Conservation (phyloP, 305 asterid genomes). For the Fraxinus paxiana region DNA sequence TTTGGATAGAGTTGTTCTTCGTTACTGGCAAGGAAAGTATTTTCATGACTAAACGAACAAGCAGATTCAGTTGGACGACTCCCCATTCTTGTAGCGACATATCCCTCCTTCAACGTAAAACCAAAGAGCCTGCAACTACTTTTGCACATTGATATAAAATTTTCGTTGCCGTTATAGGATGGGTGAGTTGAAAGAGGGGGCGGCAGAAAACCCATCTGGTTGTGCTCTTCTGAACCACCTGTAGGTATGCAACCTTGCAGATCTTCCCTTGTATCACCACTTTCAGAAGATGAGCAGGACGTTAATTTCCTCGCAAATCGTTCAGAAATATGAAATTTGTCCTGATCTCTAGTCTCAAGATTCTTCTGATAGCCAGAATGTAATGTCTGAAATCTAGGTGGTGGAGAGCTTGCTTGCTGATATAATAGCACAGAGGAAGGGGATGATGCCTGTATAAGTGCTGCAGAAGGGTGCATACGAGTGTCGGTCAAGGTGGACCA, state of each 20-base stretch:
- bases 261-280: constrained; percentile 21
- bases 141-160: neutral
- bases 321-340: constrained; percentile 33
- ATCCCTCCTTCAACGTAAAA: neutral
- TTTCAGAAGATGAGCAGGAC: constrained; percentile 28
- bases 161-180: neutral
- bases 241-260: constrained; percentile 26
- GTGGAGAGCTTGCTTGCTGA: constrained; percentile 44
- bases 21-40: neutral
- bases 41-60: neutral
- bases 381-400: constrained; percentile 32
- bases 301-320: constrained; percentile 25
- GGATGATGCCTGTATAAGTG: constrained; percentile 38
- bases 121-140: neutral
- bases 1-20: neutral
- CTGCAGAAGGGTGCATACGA: constrained; percentile 30
- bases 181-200: neutral
- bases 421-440: constrained; percentile 50
- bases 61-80: neutral
- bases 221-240: constrained; percentile 30
- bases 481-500: constrained; percentile 42
- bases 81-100: neutral
- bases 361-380: constrained; percentile 30
- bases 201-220: constrained; percentile 14
- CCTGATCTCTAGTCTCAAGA: constrained; percentile 28